Conservation (phyloP, 192 early-diverging fungal species). For the Fimicolochytrium jonesii region DNA sequence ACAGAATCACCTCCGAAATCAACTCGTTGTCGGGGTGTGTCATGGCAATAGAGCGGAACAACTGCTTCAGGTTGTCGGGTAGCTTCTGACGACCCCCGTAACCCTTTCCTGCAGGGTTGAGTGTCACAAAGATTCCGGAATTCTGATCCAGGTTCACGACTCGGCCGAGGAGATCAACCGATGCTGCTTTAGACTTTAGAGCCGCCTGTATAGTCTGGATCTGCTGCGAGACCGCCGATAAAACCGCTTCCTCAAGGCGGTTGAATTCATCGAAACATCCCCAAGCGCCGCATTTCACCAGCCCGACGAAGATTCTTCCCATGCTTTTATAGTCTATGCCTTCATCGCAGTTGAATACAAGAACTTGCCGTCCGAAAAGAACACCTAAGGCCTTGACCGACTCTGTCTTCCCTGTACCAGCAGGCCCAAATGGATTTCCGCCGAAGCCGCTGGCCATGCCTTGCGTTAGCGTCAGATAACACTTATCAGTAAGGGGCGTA, state of each 20-base stretch:
- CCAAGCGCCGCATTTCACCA: slow-evolving; percentile 62
- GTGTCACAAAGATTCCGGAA: slow-evolving; percentile 59
- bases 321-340: slow-evolving; percentile 64
- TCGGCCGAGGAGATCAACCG: slow-evolving; percentile 43
- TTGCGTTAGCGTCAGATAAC: slow-evolving; percentile 57
- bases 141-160: slow-evolving; percentile 46
- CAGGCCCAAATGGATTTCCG: slow-evolving; percentile 61
- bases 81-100: slow-evolving; percentile 60
- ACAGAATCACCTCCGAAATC: slow-evolving; percentile 56
- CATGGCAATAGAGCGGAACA: slow-evolving; percentile 60
- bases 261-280: slow-evolving; percentile 66
- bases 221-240: slow-evolving; percentile 61
- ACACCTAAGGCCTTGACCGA: slow-evolving; percentile 56
- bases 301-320: slow-evolving; percentile 59
- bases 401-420: slow-evolving; percentile 59
- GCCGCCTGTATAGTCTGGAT: slow-evolving; percentile 60
- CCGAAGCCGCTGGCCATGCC: slow-evolving; percentile 60
- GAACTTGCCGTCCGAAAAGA: slow-evolving; percentile 55
- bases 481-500: slow-evolving; percentile 58
- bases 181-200: slow-evolving; percentile 35
- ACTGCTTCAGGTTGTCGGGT: slow-evolving; percentile 58
- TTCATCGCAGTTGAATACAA: slow-evolving; percentile 64
- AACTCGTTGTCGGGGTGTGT: slow-evolving; percentile 59
- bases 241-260: slow-evolving; percentile 53
- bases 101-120: slow-evolving; percentile 60